Percentiles rank a stretch among this genome's conserved stretches.
phyloP scores from a whole-genome alignment of 1,284 basidiomycete genomes.

The Cystobasidium sp. region DNA sequence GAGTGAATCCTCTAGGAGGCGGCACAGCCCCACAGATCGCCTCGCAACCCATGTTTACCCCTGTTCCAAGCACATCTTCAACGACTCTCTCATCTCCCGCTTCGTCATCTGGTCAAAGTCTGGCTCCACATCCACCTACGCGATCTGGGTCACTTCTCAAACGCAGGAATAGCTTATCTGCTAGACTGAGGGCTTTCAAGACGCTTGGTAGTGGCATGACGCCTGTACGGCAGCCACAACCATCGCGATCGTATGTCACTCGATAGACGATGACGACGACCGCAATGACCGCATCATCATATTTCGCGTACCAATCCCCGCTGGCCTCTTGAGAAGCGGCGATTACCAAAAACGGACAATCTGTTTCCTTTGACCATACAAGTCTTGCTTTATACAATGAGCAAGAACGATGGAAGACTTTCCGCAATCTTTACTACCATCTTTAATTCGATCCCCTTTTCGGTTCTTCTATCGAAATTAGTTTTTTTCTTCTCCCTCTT shows the following conservation, averaged over 20 bases:
- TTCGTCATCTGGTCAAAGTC: neutral
- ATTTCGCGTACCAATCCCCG: neutral
- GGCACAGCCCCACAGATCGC: too few species aligned
- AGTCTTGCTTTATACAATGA: too few species aligned
- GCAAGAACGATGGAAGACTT: too few species aligned
- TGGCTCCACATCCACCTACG: neutral
- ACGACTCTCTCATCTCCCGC: neutral
- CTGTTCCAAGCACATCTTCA: neutral
- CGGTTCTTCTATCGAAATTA: too few species aligned
- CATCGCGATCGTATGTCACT: slow-evolving; percentile 12
- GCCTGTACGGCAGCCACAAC: slow-evolving; percentile 23
- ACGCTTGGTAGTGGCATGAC: slow-evolving; percentile 39
- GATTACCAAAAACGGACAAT: too few species aligned
- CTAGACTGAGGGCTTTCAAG: slow-evolving; percentile 37
- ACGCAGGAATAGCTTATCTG: slow-evolving; percentile 38
- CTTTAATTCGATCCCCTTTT: too few species aligned
- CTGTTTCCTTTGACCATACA: too few species aligned
- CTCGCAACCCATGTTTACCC: neutral
- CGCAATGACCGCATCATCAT: neutral
- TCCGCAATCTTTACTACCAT: too few species aligned
- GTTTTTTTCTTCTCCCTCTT: too few species aligned
- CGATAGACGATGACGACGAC: neutral
- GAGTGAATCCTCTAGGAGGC: slow-evolving; percentile 1
- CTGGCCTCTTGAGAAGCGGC: too few species aligned
- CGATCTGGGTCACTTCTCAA: slow-evolving; percentile 25